Evolutionary conservation across 2,329 filamentous ascomycete genomes (phyloP).

Genomic region (Xylariomycetidae sp.): DNA sequence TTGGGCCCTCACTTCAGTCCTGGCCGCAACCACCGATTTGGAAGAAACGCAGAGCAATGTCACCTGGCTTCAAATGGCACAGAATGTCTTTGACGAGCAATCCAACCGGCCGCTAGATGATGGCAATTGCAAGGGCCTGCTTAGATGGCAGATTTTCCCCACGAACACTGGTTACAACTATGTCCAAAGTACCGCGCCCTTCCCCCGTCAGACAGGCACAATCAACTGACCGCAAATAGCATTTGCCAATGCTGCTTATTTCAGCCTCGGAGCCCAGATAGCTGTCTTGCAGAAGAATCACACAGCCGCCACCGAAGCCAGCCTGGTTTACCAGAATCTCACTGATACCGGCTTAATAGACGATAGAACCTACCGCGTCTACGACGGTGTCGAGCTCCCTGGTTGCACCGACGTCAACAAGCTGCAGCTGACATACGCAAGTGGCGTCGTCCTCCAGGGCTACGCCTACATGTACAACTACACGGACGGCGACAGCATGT

Average conservation of each 20-base stretch:
- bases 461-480: constrained; percentile 34
- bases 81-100: constrained; percentile 58
- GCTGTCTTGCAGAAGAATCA: constrained; percentile 54
- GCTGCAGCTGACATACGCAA: constrained; percentile 43
- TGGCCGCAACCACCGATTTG: constrained; percentile 54
- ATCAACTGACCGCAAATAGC: constrained; percentile 12
- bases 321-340: constrained; percentile 47
- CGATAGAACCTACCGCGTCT: constrained; percentile 36
- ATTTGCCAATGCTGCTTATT: constrained; percentile 37
- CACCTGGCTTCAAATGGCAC: constrained; percentile 58
- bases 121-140: constrained; percentile 48
- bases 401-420: constrained; percentile 39
- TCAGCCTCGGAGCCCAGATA: constrained; percentile 48
- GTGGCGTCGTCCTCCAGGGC: constrained; percentile 39
- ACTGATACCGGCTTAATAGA: constrained; percentile 36
- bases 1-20: constrained; percentile 58
- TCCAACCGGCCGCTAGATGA: constrained; percentile 41
- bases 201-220: background rate
- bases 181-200: constrained; percentile 28
- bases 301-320: constrained; percentile 55
- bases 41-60: constrained; percentile 38
- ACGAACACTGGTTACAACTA: constrained; percentile 47
- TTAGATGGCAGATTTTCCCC: constrained; percentile 60
- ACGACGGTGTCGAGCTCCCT: constrained; percentile 35
- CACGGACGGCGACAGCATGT: constrained; percentile 32